Conservation (phyloP, 305 asterid species). For the Caryopteris hybrid region DNA sequence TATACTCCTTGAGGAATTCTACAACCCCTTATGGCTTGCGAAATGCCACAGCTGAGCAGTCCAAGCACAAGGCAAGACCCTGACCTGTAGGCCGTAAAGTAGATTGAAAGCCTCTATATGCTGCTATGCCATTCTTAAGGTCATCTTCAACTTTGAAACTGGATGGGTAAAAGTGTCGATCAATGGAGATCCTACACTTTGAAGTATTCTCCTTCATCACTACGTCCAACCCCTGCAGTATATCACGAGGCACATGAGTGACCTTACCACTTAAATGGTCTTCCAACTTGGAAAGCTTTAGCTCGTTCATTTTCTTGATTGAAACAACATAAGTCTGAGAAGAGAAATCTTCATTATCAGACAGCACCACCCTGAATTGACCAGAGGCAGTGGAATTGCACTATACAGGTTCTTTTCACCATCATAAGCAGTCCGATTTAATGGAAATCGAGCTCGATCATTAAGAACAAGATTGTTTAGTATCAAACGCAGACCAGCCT, state of each 20-base stretch:
- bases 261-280: constrained; percentile 44
- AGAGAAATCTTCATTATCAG: constrained; percentile 33
- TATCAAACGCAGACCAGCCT: constrained; percentile 32
- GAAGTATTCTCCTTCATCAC: constrained; percentile 72
- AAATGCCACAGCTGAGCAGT: constrained; percentile 49
- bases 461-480: constrained; percentile 39
- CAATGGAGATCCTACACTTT: constrained; percentile 31
- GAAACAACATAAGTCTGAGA: constrained; percentile 32
- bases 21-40: constrained; percentile 49
- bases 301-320: constrained; percentile 44
- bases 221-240: constrained; percentile 62
- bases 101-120: constrained; percentile 55
- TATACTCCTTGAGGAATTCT: constrained; percentile 39
- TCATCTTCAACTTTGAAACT: constrained; percentile 35
- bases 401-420: constrained; percentile 70
- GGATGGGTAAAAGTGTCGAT: constrained; percentile 40
- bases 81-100: constrained; percentile 55
- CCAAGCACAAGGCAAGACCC: constrained; percentile 59
- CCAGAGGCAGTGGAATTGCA: constrained; percentile 47
- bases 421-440: constrained; percentile 47
- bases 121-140: constrained; percentile 47
- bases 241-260: constrained; percentile 51
- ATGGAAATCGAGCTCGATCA: constrained; percentile 42
- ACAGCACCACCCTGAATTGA: constrained; percentile 36
- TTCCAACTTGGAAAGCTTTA: constrained; percentile 54